Evolutionary conservation across 2,329 filamentous ascomycete genomes (phyloP).

Genomic region (Monilinia aucupariae): DNA sequence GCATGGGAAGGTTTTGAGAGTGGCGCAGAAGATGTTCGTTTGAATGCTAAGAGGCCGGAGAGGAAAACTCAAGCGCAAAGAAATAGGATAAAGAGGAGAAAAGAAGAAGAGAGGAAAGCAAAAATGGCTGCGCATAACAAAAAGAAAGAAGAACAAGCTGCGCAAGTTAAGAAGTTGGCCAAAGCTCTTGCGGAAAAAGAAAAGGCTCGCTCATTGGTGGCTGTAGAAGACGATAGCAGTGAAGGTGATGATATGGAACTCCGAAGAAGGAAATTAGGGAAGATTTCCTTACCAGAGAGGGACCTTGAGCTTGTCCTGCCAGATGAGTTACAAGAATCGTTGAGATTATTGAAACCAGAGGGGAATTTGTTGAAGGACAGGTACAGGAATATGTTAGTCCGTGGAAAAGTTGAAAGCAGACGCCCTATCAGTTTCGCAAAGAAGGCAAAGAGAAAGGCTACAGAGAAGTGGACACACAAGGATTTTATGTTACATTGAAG

Average conservation of each 20-base stretch:
- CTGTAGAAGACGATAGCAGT: constrained; percentile 42
- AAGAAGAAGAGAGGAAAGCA: constrained; percentile 73
- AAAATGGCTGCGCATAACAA: constrained; percentile 73
- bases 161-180: constrained; percentile 65
- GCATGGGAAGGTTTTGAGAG: constrained; percentile 90
- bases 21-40: constrained; percentile 60
- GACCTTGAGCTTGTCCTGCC: constrained; percentile 75
- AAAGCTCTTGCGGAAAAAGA: constrained; percentile 58
- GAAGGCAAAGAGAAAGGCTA: constrained; percentile 73
- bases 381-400: constrained; percentile 80
- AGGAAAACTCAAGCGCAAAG: constrained; percentile 82
- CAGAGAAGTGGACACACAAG: constrained; percentile 98
- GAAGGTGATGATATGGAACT: constrained; percentile 60
- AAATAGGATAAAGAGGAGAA: constrained; percentile 82
- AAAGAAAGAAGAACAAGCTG: constrained; percentile 64
- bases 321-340: constrained; percentile 75
- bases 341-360: constrained; percentile 82
- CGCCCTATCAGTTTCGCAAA: constrained; percentile 74
- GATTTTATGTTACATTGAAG: constrained; percentile 57
- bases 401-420: constrained; percentile 82
- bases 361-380: constrained; percentile 92
- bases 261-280: constrained; percentile 68
- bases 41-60: constrained; percentile 69
- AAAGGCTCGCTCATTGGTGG: constrained; percentile 41
- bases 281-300: constrained; percentile 68